Evolutionary conservation across 805 yeast species (phyloP), one percentile per base, ranked within the genome.

Genomic region (Pichia nakasei): DNA sequence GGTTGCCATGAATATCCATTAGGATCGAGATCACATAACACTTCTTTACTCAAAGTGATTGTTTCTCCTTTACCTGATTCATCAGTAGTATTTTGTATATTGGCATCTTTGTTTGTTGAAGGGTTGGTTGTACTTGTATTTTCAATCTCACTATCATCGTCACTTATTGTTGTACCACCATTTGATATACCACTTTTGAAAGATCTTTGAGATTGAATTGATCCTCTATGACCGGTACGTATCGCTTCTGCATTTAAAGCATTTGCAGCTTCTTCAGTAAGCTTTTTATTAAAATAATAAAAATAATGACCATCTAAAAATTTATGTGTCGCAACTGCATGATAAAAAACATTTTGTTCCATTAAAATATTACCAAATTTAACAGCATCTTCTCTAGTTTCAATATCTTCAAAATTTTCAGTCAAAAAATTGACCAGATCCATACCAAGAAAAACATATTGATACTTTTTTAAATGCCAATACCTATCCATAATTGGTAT

Each of bases 251-350:
- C 22, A 4, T 43, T 39, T 20, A 34, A 26, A 9, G 35, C 22
- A 19, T 39, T 35, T 15, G 29, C 20, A 9, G 26, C 22, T 4
- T 38, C 50, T 17, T 41, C 37, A 8, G 42, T 46, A 49, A 70
- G 83, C 26, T 80, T 82, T 1, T 75, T 74, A 19, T 70, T 71
- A 41, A 89, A 60, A 53, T 77, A 80, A 56, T 91, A 91, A 61
- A 91, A 91, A 58, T 88, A 91, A 56, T 93, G 89, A 0, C 98
- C 98, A 64, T 91, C 95, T 42, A 88, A 63, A 53, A 93, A 86
- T 3, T 83, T 78, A 58, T 91, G 97, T 29, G 91, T 72, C 37
- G 76, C 69, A 48, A 84, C 86, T 19, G 87, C 96, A 56, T 91
- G 97, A n/a, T 61, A 68, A 57, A 91, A 78, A 15, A 91, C 55